phyloP scores from a whole-genome alignment of 768 basidiomycete species.

The Rubroboletus pulcherrimus region DNA sequence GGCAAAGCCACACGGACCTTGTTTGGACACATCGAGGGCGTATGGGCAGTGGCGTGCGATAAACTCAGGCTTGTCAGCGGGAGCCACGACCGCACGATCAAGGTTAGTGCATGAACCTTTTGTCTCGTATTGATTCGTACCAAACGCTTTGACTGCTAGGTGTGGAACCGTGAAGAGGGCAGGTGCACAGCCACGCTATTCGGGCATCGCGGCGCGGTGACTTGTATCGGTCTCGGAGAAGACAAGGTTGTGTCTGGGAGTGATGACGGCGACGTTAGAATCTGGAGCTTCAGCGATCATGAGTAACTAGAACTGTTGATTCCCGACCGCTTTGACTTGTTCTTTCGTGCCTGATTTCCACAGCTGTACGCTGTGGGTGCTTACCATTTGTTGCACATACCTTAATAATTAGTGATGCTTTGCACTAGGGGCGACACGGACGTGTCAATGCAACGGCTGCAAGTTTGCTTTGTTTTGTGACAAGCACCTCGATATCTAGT shows the following conservation, averaged over 20 bases:
- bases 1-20: slow-evolving; percentile 75
- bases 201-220: slow-evolving; percentile 93
- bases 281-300: slow-evolving; percentile 68
- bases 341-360: not conserved
- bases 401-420: not conserved
- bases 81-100: slow-evolving; percentile 96
- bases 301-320: not conserved
- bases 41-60: slow-evolving; percentile 94
- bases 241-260: slow-evolving; percentile 97
- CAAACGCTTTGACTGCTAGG: slow-evolving; percentile 39
- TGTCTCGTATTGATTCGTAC: slow-evolving; percentile 4
- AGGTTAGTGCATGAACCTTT: slow-evolving; percentile 48
- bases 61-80: slow-evolving; percentile 88
- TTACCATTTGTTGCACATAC: not conserved
- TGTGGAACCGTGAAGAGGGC: slow-evolving; percentile 92
- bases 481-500: not conserved
- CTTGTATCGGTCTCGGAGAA: slow-evolving; percentile 83
- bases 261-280: slow-evolving; percentile 82
- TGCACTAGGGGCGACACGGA: not conserved
- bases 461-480: not conserved
- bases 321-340: not conserved
- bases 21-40: slow-evolving; percentile 98
- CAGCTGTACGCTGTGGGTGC: not conserved
- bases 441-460: not conserved
- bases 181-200: slow-evolving; percentile 85